A percentile compares a stretch with the other conserved stretches of the same genome.
Conservation (phyloP, 306 rosid species). For the Glycine soja region DNA sequence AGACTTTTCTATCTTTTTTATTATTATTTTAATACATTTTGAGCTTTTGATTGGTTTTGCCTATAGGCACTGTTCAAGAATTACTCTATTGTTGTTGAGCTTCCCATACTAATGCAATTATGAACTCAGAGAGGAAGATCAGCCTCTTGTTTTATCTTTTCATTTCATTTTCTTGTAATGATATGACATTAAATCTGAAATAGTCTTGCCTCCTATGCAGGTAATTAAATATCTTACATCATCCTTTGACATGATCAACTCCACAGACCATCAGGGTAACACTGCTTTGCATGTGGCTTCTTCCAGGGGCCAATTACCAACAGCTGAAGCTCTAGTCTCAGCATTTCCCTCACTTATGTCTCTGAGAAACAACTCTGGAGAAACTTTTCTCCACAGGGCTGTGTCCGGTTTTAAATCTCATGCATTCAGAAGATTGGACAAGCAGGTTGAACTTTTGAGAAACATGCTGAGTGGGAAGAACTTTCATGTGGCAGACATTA, state of each 20-base stretch:
- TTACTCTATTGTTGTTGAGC: not conserved
- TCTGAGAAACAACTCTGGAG: conserved; percentile 70
- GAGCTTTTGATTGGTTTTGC: not conserved
- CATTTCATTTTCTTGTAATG: not conserved
- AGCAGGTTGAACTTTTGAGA: conserved; percentile 84
- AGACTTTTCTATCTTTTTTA: not conserved
- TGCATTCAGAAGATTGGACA: conserved; percentile 78
- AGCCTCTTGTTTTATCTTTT: not conserved
- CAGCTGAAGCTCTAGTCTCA: conserved; percentile 77
- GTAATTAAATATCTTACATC: conserved; percentile 68
- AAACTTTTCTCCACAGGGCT: conserved; percentile 90
- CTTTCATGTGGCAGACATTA: conserved; percentile 60
- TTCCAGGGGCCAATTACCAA: conserved; percentile 76
- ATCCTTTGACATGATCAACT: conserved; percentile 66
- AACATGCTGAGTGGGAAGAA: conserved; percentile 60
- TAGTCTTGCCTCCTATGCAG: conserved; percentile 58
- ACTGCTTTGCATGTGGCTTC: conserved; percentile 94
- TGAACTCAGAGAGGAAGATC: not conserved
- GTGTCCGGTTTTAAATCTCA: conserved; percentile 84
- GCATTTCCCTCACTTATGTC: conserved; percentile 64
- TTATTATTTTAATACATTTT: not conserved
- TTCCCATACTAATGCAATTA: not conserved
- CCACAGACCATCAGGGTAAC: conserved; percentile 82
- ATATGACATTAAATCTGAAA: conserved; percentile 5
- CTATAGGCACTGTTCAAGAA: not conserved